Conservation (phyloP, 805 yeast genomes). For the Kazachstania viticola region DNA sequence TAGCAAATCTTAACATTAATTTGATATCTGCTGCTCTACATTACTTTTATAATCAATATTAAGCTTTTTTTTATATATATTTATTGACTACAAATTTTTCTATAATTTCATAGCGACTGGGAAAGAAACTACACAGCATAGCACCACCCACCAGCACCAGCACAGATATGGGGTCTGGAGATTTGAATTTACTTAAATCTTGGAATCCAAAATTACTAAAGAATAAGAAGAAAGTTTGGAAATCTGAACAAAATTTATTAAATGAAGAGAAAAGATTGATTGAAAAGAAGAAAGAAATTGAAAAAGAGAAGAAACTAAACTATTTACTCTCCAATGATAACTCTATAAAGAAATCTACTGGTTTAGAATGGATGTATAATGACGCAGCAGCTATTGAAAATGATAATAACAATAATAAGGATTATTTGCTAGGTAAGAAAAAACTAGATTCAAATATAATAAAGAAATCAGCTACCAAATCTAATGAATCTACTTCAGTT, state of each 20-base stretch:
- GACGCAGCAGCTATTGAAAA: conserved; percentile 20
- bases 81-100: too few species aligned
- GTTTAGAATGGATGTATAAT: conserved; percentile 83
- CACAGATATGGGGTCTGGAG: conserved; percentile 60
- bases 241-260: conserved; percentile 63
- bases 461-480: conserved; percentile 1
- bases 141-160: too few species aligned
- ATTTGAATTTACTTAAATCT: conserved; percentile 81
- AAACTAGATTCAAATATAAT: conserved; percentile 10
- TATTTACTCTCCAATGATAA: conserved; percentile 42
- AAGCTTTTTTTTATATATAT: neutral
- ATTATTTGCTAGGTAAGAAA: conserved; percentile 14
- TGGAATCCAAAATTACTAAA: conserved; percentile 89
- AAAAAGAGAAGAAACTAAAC: conserved; percentile 46
- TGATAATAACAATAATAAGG: conserved; percentile 7
- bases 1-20: too few species aligned
- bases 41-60: too few species aligned
- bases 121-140: too few species aligned
- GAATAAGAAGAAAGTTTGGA: conserved; percentile 80
- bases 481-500: conserved; percentile 1
- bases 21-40: too few species aligned
- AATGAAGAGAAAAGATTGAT: conserved; percentile 56
- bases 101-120: too few species aligned
- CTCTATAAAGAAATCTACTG: conserved; percentile 21
- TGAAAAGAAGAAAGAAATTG: conserved; percentile 52